phyloP scores from a whole-genome alignment of 2,329 filamentous ascomycete species.

The Colletotrichum navitas region DNA sequence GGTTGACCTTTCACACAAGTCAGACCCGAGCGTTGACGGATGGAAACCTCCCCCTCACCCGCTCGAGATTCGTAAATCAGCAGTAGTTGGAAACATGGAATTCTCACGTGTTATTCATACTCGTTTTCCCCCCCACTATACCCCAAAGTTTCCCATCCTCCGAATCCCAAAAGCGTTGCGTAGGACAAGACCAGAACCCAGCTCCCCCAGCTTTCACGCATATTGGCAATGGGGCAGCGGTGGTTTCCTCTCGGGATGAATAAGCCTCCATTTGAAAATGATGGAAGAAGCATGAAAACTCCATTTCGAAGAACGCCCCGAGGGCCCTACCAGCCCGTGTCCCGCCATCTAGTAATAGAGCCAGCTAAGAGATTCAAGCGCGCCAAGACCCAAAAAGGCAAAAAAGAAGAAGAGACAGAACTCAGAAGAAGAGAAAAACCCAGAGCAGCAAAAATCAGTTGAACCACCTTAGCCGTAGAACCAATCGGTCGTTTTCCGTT shows the following conservation, averaged over 20 bases:
- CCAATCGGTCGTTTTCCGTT: constrained; percentile 33
- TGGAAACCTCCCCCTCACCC: background rate
- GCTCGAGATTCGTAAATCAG: background rate
- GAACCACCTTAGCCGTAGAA: constrained; percentile 22
- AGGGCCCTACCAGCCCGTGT: constrained; percentile 15
- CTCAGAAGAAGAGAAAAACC: background rate
- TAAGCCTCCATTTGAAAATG: background rate
- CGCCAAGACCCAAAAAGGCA: constrained; percentile 1
- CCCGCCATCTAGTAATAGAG: constrained; percentile 36
- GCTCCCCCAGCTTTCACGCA: background rate
- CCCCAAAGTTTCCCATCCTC: background rate
- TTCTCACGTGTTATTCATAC: constrained; percentile 15
- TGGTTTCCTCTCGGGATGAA: background rate
- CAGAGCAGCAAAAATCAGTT: constrained; percentile 20
- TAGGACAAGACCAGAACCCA: background rate
- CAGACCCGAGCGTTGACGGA: background rate
- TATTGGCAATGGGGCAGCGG: constrained; percentile 6
- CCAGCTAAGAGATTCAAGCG: constrained; percentile 12
- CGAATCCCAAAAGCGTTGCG: too few species aligned
- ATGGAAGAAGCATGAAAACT: background rate
- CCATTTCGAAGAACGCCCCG: constrained; percentile 25
- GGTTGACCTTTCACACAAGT: background rate
- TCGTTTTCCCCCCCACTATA: background rate
- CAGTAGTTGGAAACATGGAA: constrained; percentile 4
- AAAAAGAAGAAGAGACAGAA: background rate